Evolutionary conservation across 345 rosid genomes (phyloP).

Genomic region (Garcia nutans): DNA sequence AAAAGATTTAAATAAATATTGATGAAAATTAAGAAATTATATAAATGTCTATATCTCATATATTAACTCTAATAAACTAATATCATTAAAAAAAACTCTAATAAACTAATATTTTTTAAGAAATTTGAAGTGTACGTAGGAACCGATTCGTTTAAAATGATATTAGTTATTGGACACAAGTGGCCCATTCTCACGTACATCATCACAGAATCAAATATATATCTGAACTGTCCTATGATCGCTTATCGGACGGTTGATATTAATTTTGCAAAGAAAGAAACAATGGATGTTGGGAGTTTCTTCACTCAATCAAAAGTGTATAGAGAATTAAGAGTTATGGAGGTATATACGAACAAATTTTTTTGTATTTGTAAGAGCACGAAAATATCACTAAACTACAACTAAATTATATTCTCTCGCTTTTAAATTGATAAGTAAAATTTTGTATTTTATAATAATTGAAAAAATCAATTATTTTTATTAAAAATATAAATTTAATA

Average conservation of each 20-base stretch:
- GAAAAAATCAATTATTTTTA: no score
- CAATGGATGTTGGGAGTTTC: conserved; percentile 2
- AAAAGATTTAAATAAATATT: no score
- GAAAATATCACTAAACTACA: background rate
- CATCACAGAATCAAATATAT: background rate
- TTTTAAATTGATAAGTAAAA: no score
- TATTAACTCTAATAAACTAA: no score
- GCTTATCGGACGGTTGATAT: background rate
- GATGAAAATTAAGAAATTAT: no score
- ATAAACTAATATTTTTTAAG: no score
- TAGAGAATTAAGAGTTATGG: background rate
- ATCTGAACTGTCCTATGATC: background rate
- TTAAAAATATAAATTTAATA: no score
- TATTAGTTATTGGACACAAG: background rate
- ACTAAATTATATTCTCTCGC: background rate
- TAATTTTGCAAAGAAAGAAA: background rate
- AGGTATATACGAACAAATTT: background rate
- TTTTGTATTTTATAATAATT: no score
- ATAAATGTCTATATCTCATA: no score
- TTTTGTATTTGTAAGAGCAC: background rate
- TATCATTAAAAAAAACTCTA: no score
- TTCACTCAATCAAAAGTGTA: conserved; percentile 1
- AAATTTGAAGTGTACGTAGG: background rate
- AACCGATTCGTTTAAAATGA: background rate
- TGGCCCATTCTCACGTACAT: conserved; percentile 6